Evolutionary conservation across 352 stramenopile genomes (phyloP), one percentile per base, ranked within the genome.

Genomic region (Phytophthora colocasiae): DNA sequence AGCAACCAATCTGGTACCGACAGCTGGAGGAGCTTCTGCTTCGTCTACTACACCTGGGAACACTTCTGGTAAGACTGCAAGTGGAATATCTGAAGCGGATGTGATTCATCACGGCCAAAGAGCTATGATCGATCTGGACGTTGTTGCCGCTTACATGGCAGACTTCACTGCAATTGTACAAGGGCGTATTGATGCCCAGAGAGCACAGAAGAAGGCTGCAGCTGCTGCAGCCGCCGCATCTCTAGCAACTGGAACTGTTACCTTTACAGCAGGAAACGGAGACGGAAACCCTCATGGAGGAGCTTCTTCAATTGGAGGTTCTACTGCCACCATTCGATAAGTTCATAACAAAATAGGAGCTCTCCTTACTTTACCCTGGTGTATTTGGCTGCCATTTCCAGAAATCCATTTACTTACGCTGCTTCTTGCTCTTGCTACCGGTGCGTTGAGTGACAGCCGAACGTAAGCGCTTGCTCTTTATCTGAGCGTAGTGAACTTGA

Each of bases 401-500:
- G 22, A 19, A 8, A 7, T 49, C 26, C 5, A 46, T 39, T 61
- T 46, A 73, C 48, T 19, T 19, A 50, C 45, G 41, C 46, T 67
- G 36, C 19, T 70, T 77, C 45, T 71, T 72, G 19, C 27, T 54
- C 31, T 44, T 19, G 19, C 6, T 78, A 8, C 8, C 40, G 6
- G 58, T 58, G 12, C 77, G 63, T 14, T 74, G 76, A 34, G 80
- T 75, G 6, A 98, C 85, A n/a, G 92, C 93, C 7, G 72, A 85
- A 27, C 82, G 83, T 27, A 98, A 75, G 9, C 94, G 81, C 61
- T 97, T 98, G 49, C 90, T 97, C 38, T 83, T 76, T 49, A 96
- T 93, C 58, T 97, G 90, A 2, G 96, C 97, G 67, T 99, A 98
- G 61, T 95, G 97, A 4, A 98, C 91, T 61, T 97, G 89, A 73